phyloP scores from a whole-genome alignment of 2,329 filamentous ascomycete genomes.

The Tolypocladium paradoxum region DNA sequence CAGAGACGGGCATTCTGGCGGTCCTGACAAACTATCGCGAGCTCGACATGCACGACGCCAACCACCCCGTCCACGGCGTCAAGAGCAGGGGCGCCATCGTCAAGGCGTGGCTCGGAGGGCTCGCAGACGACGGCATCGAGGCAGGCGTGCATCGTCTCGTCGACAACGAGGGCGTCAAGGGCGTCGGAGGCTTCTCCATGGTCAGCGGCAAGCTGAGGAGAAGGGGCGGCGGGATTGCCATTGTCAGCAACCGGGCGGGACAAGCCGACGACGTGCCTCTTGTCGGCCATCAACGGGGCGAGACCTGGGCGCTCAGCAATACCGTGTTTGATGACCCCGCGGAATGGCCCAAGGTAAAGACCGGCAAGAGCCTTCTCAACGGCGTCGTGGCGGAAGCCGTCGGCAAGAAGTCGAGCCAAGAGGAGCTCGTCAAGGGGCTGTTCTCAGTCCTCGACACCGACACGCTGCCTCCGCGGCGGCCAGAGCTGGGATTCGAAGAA shows the following conservation, averaged over 20 bases:
- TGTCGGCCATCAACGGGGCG: slow-evolving; percentile 39
- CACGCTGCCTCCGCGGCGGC: slow-evolving; percentile 35
- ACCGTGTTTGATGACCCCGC: slow-evolving; percentile 41
- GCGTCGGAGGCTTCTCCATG: slow-evolving; percentile 56
- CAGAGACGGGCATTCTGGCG: slow-evolving; percentile 46
- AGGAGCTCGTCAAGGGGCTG: slow-evolving; percentile 37
- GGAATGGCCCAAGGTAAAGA: slow-evolving; percentile 51
- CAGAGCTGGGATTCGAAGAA: slow-evolving; percentile 38
- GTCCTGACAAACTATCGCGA: slow-evolving; percentile 60
- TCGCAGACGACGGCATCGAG: slow-evolving; percentile 33
- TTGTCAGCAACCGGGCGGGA: slow-evolving; percentile 51
- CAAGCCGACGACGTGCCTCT: slow-evolving; percentile 44
- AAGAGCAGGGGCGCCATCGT: slow-evolving; percentile 54
- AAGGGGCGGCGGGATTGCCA: slow-evolving; percentile 41
- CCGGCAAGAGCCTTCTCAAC: slow-evolving; percentile 36
- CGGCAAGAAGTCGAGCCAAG: slow-evolving; percentile 26
- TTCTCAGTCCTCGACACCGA: slow-evolving; percentile 47
- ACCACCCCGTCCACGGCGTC: slow-evolving; percentile 40
- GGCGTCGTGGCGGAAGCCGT: slow-evolving; percentile 30
- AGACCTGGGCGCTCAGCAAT: slow-evolving; percentile 53
- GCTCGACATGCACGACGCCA: slow-evolving; percentile 33
- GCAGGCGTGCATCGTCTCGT: slow-evolving; percentile 43
- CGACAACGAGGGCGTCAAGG: slow-evolving; percentile 40
- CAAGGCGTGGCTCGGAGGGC: slow-evolving; percentile 47
- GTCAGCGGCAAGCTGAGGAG: slow-evolving; percentile 49